A percentile compares a stretch with the other conserved stretches of the same genome.
phyloP scores from a whole-genome alignment of 768 basidiomycete species.

The Leccinum broughii region DNA sequence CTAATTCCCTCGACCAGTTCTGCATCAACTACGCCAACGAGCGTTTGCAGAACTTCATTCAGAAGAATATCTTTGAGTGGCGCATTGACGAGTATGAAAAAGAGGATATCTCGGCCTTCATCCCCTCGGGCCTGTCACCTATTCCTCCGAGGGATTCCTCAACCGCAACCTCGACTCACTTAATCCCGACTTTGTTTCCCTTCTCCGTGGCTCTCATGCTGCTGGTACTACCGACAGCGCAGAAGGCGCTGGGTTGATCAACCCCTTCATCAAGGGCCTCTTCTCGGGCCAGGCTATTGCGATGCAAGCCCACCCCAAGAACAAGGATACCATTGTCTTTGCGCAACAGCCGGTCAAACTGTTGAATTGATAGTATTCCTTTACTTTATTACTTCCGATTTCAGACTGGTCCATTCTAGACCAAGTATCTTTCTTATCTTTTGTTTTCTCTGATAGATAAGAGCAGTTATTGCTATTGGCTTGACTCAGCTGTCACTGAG shows the following conservation, averaged over 20 bases:
- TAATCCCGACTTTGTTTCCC: slow-evolving; percentile 88
- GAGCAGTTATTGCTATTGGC: no score
- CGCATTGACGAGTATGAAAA: slow-evolving; percentile 80
- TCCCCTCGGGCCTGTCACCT: slow-evolving; percentile 82
- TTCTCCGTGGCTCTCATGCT: no score
- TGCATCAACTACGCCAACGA: slow-evolving; percentile 97
- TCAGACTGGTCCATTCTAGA: no score
- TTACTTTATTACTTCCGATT: no score
- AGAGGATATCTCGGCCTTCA: slow-evolving; percentile 73
- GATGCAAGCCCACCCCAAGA: no score
- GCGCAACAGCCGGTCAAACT: no score
- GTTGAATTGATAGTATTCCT: no score
- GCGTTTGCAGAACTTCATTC: slow-evolving; percentile 79
- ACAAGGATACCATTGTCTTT: no score
- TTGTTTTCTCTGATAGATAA: no score
- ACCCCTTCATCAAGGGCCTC: slow-evolving; percentile 88
- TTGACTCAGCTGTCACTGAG: no score
- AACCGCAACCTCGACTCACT: slow-evolving; percentile 87
- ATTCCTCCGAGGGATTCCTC: slow-evolving; percentile 88
- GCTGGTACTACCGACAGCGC: slow-evolving; percentile 37
- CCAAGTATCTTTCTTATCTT: no score
- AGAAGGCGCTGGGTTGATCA: slow-evolving; percentile 77
- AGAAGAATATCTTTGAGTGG: slow-evolving; percentile 76
- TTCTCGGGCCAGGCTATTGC: slow-evolving; percentile 90
- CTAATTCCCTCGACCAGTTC: slow-evolving; percentile 95